Base-by-base conservation (phyloP, 306 rosid species). In the Morella rubra region DNA sequence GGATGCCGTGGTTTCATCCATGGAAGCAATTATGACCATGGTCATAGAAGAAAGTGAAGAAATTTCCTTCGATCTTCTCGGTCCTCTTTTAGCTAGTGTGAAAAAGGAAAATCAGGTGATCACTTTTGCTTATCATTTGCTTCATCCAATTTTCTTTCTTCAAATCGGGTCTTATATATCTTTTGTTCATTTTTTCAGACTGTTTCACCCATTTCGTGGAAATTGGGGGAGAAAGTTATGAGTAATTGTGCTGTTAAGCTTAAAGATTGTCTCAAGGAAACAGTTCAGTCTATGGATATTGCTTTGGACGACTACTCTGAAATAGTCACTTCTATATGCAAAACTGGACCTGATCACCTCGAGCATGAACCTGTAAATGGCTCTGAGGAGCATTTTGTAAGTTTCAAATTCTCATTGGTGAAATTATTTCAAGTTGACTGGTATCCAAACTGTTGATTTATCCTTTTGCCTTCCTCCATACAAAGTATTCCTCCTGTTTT, bases 1-100 rank as follows among this genome's bases (percentile, higher is more conserved):
- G 5, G 65, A 42, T 37, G 45, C 77, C 71, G 89, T 81, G 58
- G 80, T 86, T 76, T 71, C 79, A 62, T 80, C 86, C 55, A 88
- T 93, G 90, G 89, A 89, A 84, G 20, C 69, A 41, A 85, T 93
- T 84, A 88, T 93, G 97, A 88, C 83, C 8, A 27, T 77, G 81
- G 81, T 87, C 62, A 55, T 93, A 41, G 67, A 88, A 3, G 97
- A 91, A 77, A 87, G 91, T 62, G 98, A 93, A 64, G 90, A 86
- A 44, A 77, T 91, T 78, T 86, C 98, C 16, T 9, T 73, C 4
- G 88, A 85, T 81, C 87, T 90, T 82, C 89, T 93, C 13, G 66
- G 74, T 44, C 82, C 91, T 46, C 80, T 93, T 22, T 78, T 93
- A 79, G 81, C 84, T 52, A 84, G 93, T 53, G 77, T 87, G 15